Percentiles rank a stretch among this genome's conserved stretches.
These are phyloP conservation scores for Suillus ampliporus DNA, from an alignment of 768 basidiomycete genomes.

Conservation along the genomic window DNA sequence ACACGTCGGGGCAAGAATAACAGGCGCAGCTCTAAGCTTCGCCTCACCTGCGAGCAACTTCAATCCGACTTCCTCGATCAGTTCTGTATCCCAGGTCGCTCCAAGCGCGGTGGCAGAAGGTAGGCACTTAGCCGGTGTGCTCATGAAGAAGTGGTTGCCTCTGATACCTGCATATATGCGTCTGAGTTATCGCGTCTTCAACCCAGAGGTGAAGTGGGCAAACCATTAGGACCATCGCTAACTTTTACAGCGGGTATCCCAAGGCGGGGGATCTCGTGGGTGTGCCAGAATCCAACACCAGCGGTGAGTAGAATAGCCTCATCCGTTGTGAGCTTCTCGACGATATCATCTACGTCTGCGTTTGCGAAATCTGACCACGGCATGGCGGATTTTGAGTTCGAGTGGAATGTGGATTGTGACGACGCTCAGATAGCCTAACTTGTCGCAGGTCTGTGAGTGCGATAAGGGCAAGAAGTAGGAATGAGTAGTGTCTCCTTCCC, in stretches of 20 bases:
- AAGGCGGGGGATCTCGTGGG: constrained; percentile 64
- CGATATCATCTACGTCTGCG: constrained; percentile 62
- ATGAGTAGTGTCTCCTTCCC: not conserved
- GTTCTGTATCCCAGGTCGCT: constrained; percentile 72
- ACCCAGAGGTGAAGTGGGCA: constrained; percentile 20
- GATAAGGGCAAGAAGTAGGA: constrained; percentile 16
- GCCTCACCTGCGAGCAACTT: constrained; percentile 75
- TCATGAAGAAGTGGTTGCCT: constrained; percentile 82
- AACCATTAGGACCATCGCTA: constrained; percentile 82
- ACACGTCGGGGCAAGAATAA: constrained; percentile 80
- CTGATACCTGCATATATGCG: constrained; percentile 47
- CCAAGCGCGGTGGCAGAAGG: constrained; percentile 78
- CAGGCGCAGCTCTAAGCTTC: constrained; percentile 68
- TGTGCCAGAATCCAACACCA: constrained; percentile 82
- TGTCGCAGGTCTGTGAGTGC: constrained; percentile 5
- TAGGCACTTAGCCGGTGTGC: constrained; percentile 80
- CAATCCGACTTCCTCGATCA: constrained; percentile 64
- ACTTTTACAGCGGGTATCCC: constrained; percentile 79
- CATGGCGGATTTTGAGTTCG: constrained; percentile 44
- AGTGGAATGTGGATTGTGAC: not conserved
- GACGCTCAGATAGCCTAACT: not conserved
- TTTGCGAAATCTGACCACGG: constrained; percentile 71
- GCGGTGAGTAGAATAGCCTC: constrained; percentile 76
- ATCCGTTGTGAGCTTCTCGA: constrained; percentile 72
- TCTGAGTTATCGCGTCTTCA: not conserved